These are phyloP conservation scores for Bretziella fagacearum DNA, from an alignment of 2,329 filamentous ascomycete genomes.

Conservation along the genomic window DNA sequence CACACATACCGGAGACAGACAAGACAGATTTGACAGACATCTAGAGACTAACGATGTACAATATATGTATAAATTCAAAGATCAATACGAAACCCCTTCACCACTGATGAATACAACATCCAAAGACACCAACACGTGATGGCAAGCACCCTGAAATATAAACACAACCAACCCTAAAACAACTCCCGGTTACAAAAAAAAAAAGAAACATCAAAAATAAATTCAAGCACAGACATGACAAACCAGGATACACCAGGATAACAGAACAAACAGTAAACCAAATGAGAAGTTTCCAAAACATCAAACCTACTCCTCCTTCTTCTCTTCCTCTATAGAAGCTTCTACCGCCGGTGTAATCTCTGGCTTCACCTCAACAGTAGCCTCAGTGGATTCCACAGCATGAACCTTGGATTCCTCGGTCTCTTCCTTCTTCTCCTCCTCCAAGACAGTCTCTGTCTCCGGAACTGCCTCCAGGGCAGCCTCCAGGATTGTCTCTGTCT, in stretches of 20 bases:
- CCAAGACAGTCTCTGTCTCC: slow-evolving; percentile 8
- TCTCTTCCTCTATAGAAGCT: neutral
- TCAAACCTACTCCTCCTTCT: neutral
- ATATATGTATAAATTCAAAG: neutral
- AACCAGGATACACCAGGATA: neutral
- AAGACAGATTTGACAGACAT: slow-evolving; percentile 1
- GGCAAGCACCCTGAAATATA: too few species aligned
- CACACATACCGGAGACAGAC: neutral
- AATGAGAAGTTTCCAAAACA: neutral
- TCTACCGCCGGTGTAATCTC: neutral
- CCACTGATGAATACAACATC: too few species aligned
- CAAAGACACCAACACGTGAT: too few species aligned
- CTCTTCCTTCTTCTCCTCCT: slow-evolving; percentile 6
- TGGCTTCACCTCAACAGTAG: neutral
- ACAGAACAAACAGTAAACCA: neutral
- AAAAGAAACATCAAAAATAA: neutral
- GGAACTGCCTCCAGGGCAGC: slow-evolving; percentile 10
- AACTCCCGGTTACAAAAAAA: neutral
- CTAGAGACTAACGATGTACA: neutral
- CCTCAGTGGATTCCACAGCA: neutral
- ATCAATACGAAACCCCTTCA: neutral
- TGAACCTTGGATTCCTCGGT: too few species aligned
- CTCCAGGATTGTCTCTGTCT: slow-evolving; percentile 17
- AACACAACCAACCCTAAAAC: neutral
- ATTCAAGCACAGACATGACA: slow-evolving; percentile 1